phyloP scores from a whole-genome alignment of 305 asterid genomes.

The Plantago coronopus region DNA sequence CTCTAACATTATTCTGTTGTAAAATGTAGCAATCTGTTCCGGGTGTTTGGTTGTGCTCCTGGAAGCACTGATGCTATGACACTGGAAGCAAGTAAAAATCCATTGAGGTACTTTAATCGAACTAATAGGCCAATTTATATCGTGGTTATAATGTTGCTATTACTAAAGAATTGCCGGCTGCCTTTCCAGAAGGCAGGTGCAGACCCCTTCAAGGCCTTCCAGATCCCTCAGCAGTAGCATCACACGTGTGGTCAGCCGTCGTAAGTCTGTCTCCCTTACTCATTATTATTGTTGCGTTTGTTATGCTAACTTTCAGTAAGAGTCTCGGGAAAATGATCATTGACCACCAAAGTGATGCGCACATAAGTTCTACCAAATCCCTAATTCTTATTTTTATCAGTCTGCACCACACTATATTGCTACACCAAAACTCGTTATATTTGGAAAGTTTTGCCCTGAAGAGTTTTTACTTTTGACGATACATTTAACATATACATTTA shows the following conservation, averaged over 20 bases:
- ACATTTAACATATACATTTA: background rate
- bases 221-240: conserved; percentile 85
- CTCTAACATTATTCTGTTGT: background rate
- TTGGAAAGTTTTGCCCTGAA: no score
- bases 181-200: conserved; percentile 71
- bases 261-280: conserved; percentile 29
- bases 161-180: conserved; percentile 17
- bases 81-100: conserved; percentile 96
- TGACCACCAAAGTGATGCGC: background rate
- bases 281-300: background rate
- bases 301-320: background rate
- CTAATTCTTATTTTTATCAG: no score
- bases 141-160: conserved; percentile 11
- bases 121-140: conserved; percentile 11
- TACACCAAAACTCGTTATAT: no score
- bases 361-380: no score
- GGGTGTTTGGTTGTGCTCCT: conserved; percentile 80
- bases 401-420: no score
- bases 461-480: no score
- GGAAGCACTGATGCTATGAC: conserved; percentile 86
- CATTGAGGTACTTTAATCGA: conserved; percentile 65
- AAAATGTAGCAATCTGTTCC: conserved; percentile 81
- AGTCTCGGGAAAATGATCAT: background rate
- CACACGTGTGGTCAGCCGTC: conserved; percentile 87
- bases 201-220: conserved; percentile 78